Evolutionary conservation across 441 rosid genomes (phyloP).

Genomic region (Gossypium laxum): DNA sequence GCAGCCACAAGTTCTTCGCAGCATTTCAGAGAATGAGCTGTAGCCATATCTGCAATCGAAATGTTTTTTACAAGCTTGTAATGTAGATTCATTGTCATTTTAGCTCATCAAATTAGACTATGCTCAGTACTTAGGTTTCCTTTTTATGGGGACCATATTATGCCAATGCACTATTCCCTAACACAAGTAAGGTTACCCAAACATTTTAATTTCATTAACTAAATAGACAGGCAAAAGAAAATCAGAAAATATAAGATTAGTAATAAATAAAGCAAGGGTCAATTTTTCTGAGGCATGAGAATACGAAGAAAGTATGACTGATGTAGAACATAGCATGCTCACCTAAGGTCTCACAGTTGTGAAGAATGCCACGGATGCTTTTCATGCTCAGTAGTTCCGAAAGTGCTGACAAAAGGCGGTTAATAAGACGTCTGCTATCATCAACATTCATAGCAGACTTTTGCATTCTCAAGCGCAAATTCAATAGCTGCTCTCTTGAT

Average conservation of each 20-base stretch:
- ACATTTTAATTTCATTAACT: neutral
- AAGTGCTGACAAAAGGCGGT: slow-evolving; percentile 65
- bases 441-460: slow-evolving; percentile 70
- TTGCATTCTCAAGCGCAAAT: slow-evolving; percentile 55
- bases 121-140: neutral
- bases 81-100: neutral
- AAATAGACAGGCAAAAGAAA: neutral
- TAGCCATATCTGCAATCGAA: slow-evolving; percentile 48
- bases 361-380: slow-evolving; percentile 74
- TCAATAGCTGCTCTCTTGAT: slow-evolving; percentile 44
- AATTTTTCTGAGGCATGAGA: neutral
- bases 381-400: slow-evolving; percentile 65
- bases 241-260: neutral
- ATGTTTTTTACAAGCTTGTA: neutral
- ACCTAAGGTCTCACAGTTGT: slow-evolving; percentile 74
- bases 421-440: slow-evolving; percentile 65
- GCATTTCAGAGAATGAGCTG: slow-evolving; percentile 67
- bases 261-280: neutral
- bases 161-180: neutral
- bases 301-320: neutral
- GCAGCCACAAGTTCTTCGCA: slow-evolving; percentile 83
- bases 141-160: neutral
- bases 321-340: slow-evolving; percentile 11
- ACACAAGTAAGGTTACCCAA: neutral
- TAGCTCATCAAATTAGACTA: neutral